These are phyloP conservation scores for Dothideomycetes sp. DNA, from an alignment of 2,329 filamentous ascomycete species.

Conservation along the genomic window DNA sequence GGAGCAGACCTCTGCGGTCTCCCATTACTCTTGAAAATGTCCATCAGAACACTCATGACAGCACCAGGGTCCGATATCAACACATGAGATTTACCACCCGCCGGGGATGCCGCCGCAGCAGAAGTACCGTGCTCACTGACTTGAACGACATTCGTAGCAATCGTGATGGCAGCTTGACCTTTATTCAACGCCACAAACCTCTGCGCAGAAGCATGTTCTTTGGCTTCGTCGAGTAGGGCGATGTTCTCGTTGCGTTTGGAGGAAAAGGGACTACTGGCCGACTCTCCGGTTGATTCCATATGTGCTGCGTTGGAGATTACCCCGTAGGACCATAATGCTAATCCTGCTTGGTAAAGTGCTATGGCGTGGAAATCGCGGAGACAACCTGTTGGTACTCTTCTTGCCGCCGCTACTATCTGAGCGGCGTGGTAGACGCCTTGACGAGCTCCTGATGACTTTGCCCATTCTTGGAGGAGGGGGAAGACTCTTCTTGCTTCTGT, in stretches of 20 bases:
- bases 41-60: constrained; percentile 51
- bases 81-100: constrained; percentile 17
- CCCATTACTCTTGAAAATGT: constrained; percentile 49
- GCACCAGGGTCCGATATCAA: constrained; percentile 47
- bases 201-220: constrained; percentile 40
- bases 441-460: constrained; percentile 45
- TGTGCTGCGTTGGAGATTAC: constrained; percentile 37
- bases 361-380: constrained; percentile 55
- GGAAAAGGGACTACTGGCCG: constrained; percentile 15
- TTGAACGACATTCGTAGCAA: neutral
- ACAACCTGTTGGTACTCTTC: constrained; percentile 29
- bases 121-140: constrained; percentile 31
- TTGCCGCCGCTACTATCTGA: constrained; percentile 54
- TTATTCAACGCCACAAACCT: constrained; percentile 48
- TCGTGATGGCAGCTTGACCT: constrained; percentile 26
- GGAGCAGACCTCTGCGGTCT: constrained; percentile 32
- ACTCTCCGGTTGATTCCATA: constrained; percentile 16
- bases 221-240: constrained; percentile 47
- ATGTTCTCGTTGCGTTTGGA: constrained; percentile 19
- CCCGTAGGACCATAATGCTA: constrained; percentile 62
- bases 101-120: constrained; percentile 35
- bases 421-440: constrained; percentile 60
- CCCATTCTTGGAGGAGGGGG: constrained; percentile 51
- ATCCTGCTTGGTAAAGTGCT: constrained; percentile 57
- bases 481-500: constrained; percentile 55